Evolutionary conservation across 192 early-diverging fungal genomes (phyloP), one percentile per base, ranked within the genome.

Genomic region (Coemansia sp.): DNA sequence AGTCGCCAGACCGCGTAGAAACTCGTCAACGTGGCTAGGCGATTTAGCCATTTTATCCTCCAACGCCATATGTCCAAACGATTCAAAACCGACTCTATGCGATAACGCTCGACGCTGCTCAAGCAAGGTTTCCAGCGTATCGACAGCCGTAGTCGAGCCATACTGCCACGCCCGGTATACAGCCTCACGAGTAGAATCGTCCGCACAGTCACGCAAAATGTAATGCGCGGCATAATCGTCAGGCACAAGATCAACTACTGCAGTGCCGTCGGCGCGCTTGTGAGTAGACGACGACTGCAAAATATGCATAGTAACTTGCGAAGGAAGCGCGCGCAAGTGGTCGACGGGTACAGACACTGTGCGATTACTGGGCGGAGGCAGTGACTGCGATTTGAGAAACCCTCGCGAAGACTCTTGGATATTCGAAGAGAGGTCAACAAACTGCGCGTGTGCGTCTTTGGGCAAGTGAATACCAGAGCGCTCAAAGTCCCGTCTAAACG

Each of bases 21-120:
- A 99, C n/a, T 87, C 79, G 13, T 91, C 79, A 10, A 99, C 96
- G 50, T 92, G 89, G 69, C 88, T 91, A 22, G 95, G 94, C 41
- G 87, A 90, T 61, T 87, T 87, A 7, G 92, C 95, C 97, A 99
- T 99, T 71, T 98, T 98, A 65, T 98, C 95, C 24, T 87, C 87
- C 29, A 99, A 80, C 41, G 89, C 89, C 86, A 95, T 87, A 64
- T 97, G 87, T 20, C 90, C 91, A 89, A 92, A 99, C 50, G 92
- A 95, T 12, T 84, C 79, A 40, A 89, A 89, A 1, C 95, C 95
- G 3, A 97, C 85, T 18, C 94, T 72, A 6, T 81, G 74, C 13
- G 95, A 93, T 38, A 99, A 82, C 39, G 89, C 83, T 4, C 84
- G 89, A 24, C 97, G 86, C 62, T 88, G 88, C 62, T 81, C 83